Percentiles rank a stretch among this genome's conserved stretches.
These are phyloP conservation scores for Gymnopilus junonius DNA, from an alignment of 768 basidiomycete genomes.

Conservation along the genomic window DNA sequence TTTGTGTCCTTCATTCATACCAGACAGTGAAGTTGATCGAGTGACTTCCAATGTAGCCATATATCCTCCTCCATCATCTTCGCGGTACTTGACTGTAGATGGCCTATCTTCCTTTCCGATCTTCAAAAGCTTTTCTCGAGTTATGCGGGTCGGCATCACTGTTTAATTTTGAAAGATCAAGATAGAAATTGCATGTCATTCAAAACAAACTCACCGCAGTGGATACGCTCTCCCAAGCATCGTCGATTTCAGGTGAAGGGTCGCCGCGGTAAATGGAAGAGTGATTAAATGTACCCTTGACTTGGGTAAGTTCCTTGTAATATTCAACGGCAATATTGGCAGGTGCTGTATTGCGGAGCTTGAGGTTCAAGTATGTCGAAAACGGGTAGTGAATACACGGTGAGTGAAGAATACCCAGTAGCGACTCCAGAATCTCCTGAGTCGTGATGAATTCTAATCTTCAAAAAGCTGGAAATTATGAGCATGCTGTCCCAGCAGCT, in stretches of 20 bases:
- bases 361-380: too few species aligned
- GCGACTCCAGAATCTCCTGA: too few species aligned
- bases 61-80: slow-evolving; percentile 9
- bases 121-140: neutral
- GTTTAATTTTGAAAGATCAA: neutral
- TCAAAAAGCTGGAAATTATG: too few species aligned
- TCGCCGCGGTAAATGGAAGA: neutral
- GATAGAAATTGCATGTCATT: neutral
- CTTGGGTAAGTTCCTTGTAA: neutral
- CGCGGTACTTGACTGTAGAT: neutral
- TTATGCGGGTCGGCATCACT: neutral
- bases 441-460: too few species aligned
- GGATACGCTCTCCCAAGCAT: neutral
- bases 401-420: too few species aligned
- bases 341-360: neutral
- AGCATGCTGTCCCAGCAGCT: too few species aligned
- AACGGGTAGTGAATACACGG: too few species aligned
- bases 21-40: slow-evolving; percentile 8
- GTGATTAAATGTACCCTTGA: neutral
- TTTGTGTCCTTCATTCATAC: too few species aligned
- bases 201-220: neutral
- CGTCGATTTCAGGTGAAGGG: neutral
- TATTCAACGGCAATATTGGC: neutral
- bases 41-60: slow-evolving; percentile 11
- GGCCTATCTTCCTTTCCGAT: neutral